Conservation (phyloP, 1,284 basidiomycete species). For the Pholiota adiposa region DNA sequence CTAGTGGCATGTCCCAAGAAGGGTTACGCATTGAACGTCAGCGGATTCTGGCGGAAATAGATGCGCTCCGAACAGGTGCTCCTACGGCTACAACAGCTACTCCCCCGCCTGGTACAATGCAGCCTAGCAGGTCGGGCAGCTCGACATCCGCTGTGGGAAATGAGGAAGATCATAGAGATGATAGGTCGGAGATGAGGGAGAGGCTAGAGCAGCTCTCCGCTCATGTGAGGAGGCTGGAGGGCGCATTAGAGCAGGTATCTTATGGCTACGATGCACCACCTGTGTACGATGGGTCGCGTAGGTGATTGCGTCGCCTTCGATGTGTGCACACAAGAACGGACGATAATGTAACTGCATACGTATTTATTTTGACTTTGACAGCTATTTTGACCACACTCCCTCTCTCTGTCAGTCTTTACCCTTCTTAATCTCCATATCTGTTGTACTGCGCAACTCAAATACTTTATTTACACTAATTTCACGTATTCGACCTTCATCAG, state of each 20-base stretch:
- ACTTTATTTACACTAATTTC: too few relatives aligned
- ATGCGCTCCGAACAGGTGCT: neutral
- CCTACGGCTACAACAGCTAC: neutral
- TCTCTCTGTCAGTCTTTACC: too few relatives aligned
- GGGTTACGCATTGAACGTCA: neutral
- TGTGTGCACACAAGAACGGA: too few relatives aligned
- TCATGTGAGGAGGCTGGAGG: constrained; percentile 3
- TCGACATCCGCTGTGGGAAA: neutral
- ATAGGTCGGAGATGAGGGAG: neutral
- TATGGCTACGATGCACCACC: constrained; percentile 2
- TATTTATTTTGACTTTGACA: too few relatives aligned
- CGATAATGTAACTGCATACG: too few relatives aligned
- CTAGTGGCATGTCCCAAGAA: neutral
- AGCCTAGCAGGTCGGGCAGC: neutral
- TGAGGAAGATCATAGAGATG: too few relatives aligned
- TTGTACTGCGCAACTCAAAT: too few relatives aligned
- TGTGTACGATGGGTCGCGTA: neutral
- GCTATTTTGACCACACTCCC: too few relatives aligned
- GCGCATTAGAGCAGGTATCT: neutral
- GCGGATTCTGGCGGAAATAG: neutral
- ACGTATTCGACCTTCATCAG: too few relatives aligned
- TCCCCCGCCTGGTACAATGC: neutral
- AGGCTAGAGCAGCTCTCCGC: neutral
- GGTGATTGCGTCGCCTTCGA: too few relatives aligned
- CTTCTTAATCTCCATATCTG: too few relatives aligned